These are phyloP conservation scores for Geotrichum europaeum DNA, from an alignment of 1,139 yeast species.

Conservation along the genomic window DNA sequence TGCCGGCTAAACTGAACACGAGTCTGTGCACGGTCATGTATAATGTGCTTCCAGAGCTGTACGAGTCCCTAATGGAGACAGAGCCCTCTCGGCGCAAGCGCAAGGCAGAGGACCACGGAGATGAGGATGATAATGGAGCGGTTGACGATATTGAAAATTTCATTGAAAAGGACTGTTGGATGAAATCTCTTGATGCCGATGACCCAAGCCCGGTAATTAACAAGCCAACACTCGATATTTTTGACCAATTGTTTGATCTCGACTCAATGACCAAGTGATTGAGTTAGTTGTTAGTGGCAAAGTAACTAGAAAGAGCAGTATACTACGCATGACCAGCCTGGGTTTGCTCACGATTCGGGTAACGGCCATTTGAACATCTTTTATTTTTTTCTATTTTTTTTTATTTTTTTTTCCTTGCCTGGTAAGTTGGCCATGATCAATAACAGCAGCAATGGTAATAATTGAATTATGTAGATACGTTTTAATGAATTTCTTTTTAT, in stretches of 20 bases:
- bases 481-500: too few species aligned
- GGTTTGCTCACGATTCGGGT: too few species aligned
- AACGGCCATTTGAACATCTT: too few species aligned
- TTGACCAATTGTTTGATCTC: constrained; percentile 18
- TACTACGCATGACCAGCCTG: too few species aligned
- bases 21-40: constrained; percentile 19
- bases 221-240: constrained; percentile 16
- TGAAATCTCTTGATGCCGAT: constrained; percentile 15
- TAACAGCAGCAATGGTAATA: too few species aligned
- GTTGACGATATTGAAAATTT: not conserved
- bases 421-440: too few species aligned
- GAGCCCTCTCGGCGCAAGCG: constrained; percentile 14
- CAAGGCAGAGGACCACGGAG: constrained; percentile 12
- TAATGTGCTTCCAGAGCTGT: constrained; percentile 19
- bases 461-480: too few species aligned
- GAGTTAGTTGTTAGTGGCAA: too few species aligned
- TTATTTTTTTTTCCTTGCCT: too few species aligned
- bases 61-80: constrained; percentile 16
- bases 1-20: constrained; percentile 15
- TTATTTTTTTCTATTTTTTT: too few species aligned
- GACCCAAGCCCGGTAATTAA: not conserved
- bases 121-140: not conserved
- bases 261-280: constrained; percentile 8
- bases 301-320: too few species aligned
- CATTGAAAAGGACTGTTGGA: constrained; percentile 18